Conservation (phyloP, 1,284 basidiomycete genomes). For the Lentinus polychrous region DNA sequence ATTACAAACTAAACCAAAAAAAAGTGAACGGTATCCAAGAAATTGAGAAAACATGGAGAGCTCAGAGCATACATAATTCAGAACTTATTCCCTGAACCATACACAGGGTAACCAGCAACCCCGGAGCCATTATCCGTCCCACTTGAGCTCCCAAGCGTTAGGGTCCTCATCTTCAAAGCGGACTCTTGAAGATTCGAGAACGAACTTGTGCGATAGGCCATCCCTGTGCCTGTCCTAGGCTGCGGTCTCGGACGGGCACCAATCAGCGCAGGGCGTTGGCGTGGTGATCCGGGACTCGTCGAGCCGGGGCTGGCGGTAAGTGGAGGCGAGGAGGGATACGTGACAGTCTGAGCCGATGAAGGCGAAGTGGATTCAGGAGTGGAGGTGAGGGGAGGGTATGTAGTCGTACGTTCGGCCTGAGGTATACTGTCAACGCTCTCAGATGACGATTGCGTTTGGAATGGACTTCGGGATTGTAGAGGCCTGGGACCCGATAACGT, state of each 20-base stretch:
- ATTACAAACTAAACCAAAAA: no score
- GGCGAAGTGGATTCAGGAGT: background rate
- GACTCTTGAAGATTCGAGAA: background rate
- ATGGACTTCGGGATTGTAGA: background rate
- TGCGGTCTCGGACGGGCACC: conserved; percentile 15
- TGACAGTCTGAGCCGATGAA: background rate
- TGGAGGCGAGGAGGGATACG: background rate
- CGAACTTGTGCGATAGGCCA: conserved; percentile 24
- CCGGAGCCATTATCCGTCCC: no score
- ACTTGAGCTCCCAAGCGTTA: background rate
- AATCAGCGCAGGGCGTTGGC: background rate
- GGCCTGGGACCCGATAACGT: conserved; percentile 13
- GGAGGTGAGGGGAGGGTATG: background rate
- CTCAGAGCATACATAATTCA: no score
- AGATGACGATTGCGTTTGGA: background rate
- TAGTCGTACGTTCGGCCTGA: background rate
- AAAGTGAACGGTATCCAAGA: no score
- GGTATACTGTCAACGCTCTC: background rate
- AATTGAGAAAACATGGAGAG: no score
- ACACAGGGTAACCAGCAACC: no score
- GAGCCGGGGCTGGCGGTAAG: background rate
- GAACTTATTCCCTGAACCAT: no score
- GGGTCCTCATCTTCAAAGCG: background rate
- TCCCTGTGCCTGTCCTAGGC: conserved; percentile 25
- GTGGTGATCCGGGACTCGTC: background rate